Evolutionary conservation across 2,329 filamentous ascomycete species (phyloP).

Genomic region (Colletotrichum noveboracense): DNA sequence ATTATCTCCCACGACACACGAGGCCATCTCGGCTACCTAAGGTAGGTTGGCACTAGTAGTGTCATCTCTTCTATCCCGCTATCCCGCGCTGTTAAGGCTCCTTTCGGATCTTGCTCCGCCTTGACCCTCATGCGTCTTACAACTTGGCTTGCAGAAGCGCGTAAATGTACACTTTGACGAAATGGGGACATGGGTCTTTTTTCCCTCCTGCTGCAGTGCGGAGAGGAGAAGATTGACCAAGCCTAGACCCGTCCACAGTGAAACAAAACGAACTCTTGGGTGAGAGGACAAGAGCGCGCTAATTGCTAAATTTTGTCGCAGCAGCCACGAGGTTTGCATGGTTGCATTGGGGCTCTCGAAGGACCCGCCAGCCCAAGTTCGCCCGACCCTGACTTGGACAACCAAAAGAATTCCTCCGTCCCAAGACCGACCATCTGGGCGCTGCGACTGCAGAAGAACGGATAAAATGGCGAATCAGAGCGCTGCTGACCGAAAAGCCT

Average conservation of each 20-base stretch:
- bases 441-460: background rate
- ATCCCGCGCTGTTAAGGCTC: background rate
- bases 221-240: constrained; percentile 4
- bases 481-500: background rate
- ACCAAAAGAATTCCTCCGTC: background rate
- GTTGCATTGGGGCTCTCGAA: background rate
- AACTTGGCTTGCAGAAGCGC: background rate
- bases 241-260: constrained; percentile 6
- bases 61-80: constrained; percentile 12
- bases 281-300: background rate
- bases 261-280: constrained; percentile 21
- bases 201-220: background rate
- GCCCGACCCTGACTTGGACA: constrained; percentile 13
- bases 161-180: background rate
- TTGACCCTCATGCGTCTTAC: background rate
- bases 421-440: background rate
- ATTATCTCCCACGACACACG: background rate
- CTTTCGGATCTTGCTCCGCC: background rate
- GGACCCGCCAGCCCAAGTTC: constrained; percentile 5
- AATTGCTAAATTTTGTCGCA: background rate
- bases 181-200: background rate
- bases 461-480: background rate
- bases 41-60: background rate
- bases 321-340: constrained; percentile 4
- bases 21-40: background rate